Evolutionary conservation across 2,329 filamentous ascomycete species (phyloP), one percentile per base, ranked within the genome.

Genomic region (Neoarthrinium moseri): DNA sequence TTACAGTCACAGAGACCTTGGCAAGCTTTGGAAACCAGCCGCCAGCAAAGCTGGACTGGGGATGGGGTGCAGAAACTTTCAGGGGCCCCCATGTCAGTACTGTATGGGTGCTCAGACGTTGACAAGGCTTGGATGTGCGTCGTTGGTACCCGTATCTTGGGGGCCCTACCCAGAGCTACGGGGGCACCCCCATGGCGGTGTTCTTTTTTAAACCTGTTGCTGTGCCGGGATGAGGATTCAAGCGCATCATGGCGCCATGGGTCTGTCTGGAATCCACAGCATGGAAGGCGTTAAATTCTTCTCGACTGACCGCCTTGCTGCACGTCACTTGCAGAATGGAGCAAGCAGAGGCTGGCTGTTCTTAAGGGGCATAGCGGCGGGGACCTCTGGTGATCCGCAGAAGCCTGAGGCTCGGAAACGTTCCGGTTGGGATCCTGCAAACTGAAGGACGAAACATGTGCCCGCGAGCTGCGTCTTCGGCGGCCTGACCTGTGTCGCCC

Each of bases 1-100:
- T 6, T 23, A 24, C 30, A 44, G 30, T 44, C 32, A 30, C 24
- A 36, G 22, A 23, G n/a, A 22, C 30, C 32, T 15, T 44, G 29
- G 30, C 26, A 35, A 20, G 17, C 30, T 24, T 15, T 44, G 29
- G 30, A 36, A 35, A 20, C 41, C 21, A 44, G 41, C 41, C 11
- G 13, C 37, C 22, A 44, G 17, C 20, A 17, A 29, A 36, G 24
- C 26, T 38, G 42, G 11, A 10, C 29, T 61, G 57, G 57, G 56
- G 47, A 53, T 47, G 61, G 60, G 61, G 60, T 64, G 52, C 60
- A 64, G 56, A 47, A 54, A 48, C 39, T 39, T 47, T 41, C 57
- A 56, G 51, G 58, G 60, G 51, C 37, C 32, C 48, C 59, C 57
- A 54, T 59, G 56, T 57, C 53, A 51, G 50, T 50, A 50, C 56